Conservation (phyloP, 306 rosid genomes). For the Rosa multiflora region DNA sequence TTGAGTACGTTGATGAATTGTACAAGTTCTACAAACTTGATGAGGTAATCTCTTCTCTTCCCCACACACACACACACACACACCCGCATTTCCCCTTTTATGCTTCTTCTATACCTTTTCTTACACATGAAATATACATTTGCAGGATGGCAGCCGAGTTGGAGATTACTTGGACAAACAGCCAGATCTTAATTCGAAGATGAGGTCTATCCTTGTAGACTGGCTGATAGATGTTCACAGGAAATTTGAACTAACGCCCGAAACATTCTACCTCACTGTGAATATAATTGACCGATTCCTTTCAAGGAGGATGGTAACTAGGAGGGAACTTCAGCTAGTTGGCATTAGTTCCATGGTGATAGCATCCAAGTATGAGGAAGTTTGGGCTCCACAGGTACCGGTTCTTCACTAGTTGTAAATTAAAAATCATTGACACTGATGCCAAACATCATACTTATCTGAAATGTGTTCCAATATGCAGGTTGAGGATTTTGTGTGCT, state of each 20-base stretch:
- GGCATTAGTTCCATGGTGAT: conserved; percentile 88
- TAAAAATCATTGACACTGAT: neutral
- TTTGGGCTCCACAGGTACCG: conserved; percentile 93
- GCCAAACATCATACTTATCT: neutral
- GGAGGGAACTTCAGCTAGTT: conserved; percentile 84
- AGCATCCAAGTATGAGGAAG: conserved; percentile 88
- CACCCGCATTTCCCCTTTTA: neutral
- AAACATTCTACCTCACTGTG: conserved; percentile 67
- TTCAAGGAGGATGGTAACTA: conserved; percentile 49
- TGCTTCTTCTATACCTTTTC: neutral
- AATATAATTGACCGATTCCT: conserved; percentile 76
- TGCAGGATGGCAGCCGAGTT: conserved; percentile 49
- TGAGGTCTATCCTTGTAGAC: conserved; percentile 88
- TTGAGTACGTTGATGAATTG: conserved; percentile 76
- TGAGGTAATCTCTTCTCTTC: conserved; percentile 44
- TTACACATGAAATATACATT: neutral
- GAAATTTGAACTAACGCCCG: conserved; percentile 79
- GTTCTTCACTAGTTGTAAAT: neutral
- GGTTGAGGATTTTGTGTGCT: conserved; percentile 83
- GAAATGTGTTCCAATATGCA: conserved; percentile 27
- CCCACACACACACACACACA: too few relatives aligned
- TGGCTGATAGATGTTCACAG: conserved; percentile 89
- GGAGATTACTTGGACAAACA: conserved; percentile 66
- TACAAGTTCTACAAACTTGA: conserved; percentile 60
- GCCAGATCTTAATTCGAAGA: conserved; percentile 69